Percentiles rank a stretch among this genome's conserved stretches.
These are phyloP conservation scores for Cyclotella kingstonii DNA, from an alignment of 108 stramenopile species.

Conservation along the genomic window DNA sequence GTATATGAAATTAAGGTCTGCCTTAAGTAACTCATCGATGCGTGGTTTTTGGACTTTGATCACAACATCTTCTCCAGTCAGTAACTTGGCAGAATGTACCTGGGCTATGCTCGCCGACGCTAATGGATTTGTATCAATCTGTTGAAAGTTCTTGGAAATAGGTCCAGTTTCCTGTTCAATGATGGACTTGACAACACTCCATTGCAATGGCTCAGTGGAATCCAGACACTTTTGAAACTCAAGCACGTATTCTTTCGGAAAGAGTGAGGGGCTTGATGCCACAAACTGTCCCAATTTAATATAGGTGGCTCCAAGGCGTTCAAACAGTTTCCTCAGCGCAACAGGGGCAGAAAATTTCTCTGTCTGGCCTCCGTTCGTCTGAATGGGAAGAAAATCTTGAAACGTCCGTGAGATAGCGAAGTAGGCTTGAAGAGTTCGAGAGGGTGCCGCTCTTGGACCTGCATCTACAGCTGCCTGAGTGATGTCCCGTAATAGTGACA, in stretches of 20 bases:
- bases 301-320: constrained; percentile 94
- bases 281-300: constrained; percentile 96
- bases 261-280: constrained; percentile 91
- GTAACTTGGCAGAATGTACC: constrained; percentile 86
- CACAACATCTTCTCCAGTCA: constrained; percentile 90
- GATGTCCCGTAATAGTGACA: constrained; percentile 71
- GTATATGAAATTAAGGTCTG: constrained; percentile 92
- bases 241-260: constrained; percentile 90
- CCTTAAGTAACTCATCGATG: constrained; percentile 86
- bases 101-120: constrained; percentile 93
- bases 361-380: constrained; percentile 29
- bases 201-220: constrained; percentile 81
- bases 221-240: constrained; percentile 97
- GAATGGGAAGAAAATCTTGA: constrained; percentile 67
- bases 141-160: constrained; percentile 62
- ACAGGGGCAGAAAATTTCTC: constrained; percentile 61
- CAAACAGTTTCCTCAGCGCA: constrained; percentile 82
- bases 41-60: constrained; percentile 96
- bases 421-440: constrained; percentile 78
- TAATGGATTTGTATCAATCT: constrained; percentile 76
- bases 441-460: constrained; percentile 76
- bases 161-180: constrained; percentile 86
- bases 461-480: constrained; percentile 70
- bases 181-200: constrained; percentile 71
- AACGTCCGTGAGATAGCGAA: constrained; percentile 64